A percentile compares a stretch with the other conserved stretches of the same genome.
Evolutionary conservation across 2,329 filamentous ascomycete genomes (phyloP).

Genomic region (Ascochyta fabae): DNA sequence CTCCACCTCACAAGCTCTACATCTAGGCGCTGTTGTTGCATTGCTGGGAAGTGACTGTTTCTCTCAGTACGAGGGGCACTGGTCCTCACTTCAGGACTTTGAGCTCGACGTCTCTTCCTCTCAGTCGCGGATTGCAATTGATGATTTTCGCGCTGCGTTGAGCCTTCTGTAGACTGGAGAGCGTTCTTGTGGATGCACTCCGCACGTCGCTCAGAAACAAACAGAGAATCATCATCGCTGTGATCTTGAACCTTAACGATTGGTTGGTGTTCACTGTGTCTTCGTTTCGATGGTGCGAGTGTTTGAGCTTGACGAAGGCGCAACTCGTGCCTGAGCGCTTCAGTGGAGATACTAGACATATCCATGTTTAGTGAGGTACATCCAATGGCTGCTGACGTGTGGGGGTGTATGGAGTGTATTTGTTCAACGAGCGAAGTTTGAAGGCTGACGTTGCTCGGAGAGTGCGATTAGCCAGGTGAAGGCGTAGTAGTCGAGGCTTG

Average conservation of each 20-base stretch:
- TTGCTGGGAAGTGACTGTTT: no score
- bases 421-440: neutral
- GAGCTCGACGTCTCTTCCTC: neutral
- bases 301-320: neutral
- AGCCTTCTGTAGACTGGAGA: neutral
- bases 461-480: neutral
- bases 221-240: neutral
- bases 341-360: neutral
- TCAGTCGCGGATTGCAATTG: neutral
- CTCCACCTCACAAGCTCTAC: no score
- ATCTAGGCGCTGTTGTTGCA: no score
- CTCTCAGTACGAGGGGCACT: neutral
- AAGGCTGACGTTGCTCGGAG: neutral
- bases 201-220: neutral
- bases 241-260: neutral
- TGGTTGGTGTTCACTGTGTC: neutral
- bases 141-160: neutral
- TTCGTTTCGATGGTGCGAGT: neutral
- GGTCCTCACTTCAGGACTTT: neutral
- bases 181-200: no score
- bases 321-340: neutral
- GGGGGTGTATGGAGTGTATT: neutral
- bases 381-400: neutral
- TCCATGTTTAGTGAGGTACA: neutral
- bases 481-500: neutral